Percentiles rank a stretch among this genome's conserved stretches.
These are phyloP conservation scores for Sphagnum tenellum DNA, from an alignment of 225 moss, liverwort and hornwort genomes.

Conservation along the genomic window DNA sequence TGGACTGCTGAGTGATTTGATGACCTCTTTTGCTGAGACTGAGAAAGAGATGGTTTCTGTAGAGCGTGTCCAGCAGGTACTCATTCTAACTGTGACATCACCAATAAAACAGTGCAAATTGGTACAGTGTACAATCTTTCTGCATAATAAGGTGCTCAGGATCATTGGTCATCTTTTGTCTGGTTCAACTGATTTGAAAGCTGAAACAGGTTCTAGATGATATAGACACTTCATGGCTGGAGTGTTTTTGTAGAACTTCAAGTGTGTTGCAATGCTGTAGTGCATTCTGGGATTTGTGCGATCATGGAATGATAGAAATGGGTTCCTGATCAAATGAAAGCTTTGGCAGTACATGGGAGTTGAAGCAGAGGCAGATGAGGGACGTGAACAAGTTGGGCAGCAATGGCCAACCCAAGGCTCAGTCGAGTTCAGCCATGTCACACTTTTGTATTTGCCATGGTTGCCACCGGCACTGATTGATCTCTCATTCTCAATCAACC, in stretches of 20 bases:
- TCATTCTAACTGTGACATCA: too few species aligned
- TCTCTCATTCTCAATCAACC: conserved; percentile 61
- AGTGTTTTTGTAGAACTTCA: not conserved
- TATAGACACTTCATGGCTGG: not conserved
- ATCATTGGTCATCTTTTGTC: not conserved
- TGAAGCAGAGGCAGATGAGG: conserved; percentile 44
- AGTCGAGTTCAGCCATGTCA: conserved; percentile 60
- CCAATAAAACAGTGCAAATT: too few species aligned
- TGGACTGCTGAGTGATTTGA: conserved; percentile 53
- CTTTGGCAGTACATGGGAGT: conserved; percentile 66
- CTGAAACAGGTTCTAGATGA: too few species aligned
- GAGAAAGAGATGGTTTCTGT: conserved; percentile 97
- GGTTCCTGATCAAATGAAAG: too few species aligned
- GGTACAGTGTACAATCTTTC: too few species aligned
- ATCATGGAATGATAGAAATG: too few species aligned
- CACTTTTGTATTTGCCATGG: conserved; percentile 56
- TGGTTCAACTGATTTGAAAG: too few species aligned
- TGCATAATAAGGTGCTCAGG: too few species aligned
- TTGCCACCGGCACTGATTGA: conserved; percentile 70
- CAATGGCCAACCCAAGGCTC: conserved; percentile 66
- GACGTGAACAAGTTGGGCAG: conserved; percentile 37
- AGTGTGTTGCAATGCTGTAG: not conserved
- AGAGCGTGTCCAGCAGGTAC: conserved; percentile 88
- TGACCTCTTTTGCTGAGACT: conserved; percentile 60
- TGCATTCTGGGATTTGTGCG: too few species aligned